A percentile compares a stretch with the other conserved stretches of the same genome.
Evolutionary conservation across 805 yeast species (phyloP).

Genomic region (Ogataea nonfermentans): DNA sequence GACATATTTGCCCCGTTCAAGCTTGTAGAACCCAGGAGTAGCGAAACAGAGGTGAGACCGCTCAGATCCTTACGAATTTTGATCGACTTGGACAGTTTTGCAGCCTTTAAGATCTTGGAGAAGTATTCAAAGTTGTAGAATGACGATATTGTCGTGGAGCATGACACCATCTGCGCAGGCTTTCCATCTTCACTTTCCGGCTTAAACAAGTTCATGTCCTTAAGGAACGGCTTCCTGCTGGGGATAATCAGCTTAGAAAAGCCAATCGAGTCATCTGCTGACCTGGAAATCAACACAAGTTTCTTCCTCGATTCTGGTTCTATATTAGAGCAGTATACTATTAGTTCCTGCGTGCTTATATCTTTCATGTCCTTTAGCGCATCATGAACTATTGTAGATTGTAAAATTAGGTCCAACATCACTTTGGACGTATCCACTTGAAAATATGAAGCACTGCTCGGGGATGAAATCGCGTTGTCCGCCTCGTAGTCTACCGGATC

Average conservation of each 20-base stretch:
- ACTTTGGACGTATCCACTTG: conserved; percentile 41
- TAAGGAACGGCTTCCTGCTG: conserved; percentile 57
- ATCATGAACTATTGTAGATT: conserved; percentile 51
- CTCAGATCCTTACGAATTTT: conserved; percentile 52
- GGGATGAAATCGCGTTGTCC: conserved; percentile 17
- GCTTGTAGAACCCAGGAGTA: conserved; percentile 24
- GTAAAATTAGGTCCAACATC: conserved; percentile 50
- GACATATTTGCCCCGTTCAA: conserved; percentile 5
- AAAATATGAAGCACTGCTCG: conserved; percentile 32
- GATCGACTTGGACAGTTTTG: conserved; percentile 49
- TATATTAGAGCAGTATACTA: conserved; percentile 41
- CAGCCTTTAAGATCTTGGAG: conserved; percentile 47
- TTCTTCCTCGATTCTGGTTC: conserved; percentile 29
- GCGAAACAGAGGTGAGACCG: conserved; percentile 38
- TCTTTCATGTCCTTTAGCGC: conserved; percentile 57
- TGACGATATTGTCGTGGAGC: conserved; percentile 37
- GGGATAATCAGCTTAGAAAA: conserved; percentile 66
- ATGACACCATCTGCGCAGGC: conserved; percentile 17
- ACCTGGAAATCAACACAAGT: conserved; percentile 55
- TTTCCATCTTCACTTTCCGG: conserved; percentile 19
- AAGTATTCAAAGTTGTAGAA: conserved; percentile 50
- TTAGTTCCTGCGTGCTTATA: conserved; percentile 49
- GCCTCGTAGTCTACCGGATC: conserved; percentile 17
- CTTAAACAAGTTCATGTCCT: conserved; percentile 47
- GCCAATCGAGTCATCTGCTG: conserved; percentile 64